phyloP scores from a whole-genome alignment of 345 rosid species.

The Erucastrum elatum region DNA sequence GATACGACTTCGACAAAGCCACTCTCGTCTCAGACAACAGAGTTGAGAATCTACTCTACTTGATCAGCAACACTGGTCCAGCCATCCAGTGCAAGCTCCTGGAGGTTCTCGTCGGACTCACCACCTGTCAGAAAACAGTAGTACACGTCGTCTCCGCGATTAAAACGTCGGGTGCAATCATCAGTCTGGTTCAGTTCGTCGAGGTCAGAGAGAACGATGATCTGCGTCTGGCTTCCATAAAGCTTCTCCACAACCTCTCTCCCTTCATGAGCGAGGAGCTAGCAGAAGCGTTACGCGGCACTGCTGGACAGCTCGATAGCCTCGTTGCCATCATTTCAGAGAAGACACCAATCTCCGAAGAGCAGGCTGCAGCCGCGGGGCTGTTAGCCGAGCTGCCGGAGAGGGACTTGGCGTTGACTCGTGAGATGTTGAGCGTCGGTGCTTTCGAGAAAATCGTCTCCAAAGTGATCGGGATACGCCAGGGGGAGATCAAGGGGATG shows the following conservation, averaged over 20 bases:
- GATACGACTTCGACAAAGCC: slow-evolving; percentile 64
- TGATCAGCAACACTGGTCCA: slow-evolving; percentile 97
- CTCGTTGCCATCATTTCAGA: slow-evolving; percentile 70
- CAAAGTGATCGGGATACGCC: slow-evolving; percentile 61
- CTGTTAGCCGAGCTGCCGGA: slow-evolving; percentile 92
- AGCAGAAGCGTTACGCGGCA: slow-evolving; percentile 75
- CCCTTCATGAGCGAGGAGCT: slow-evolving; percentile 84
- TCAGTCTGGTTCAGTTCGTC: slow-evolving; percentile 94
- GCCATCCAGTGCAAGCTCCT: slow-evolving; percentile 92
- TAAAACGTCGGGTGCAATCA: slow-evolving; percentile 86
- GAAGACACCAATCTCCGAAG: slow-evolving; percentile 63
- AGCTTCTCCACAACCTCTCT: slow-evolving; percentile 84
- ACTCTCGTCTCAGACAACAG: slow-evolving; percentile 83
- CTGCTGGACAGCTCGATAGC: slow-evolving; percentile 81
- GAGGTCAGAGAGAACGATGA: slow-evolving; percentile 58
- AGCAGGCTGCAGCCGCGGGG: slow-evolving; percentile 90
- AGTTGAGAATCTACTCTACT: slow-evolving; percentile 72
- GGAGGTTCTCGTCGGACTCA: slow-evolving; percentile 96
- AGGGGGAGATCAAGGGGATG: slow-evolving; percentile 72
- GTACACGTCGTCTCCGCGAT: slow-evolving; percentile 72
- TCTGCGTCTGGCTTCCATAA: slow-evolving; percentile 77
- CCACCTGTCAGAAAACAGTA: slow-evolving; percentile 58
- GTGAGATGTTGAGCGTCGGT: slow-evolving; percentile 75
- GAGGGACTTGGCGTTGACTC: slow-evolving; percentile 79
- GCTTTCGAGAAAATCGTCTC: slow-evolving; percentile 60